Conservation (phyloP, 148 eudicot species). For the Polygonum aviculare region DNA sequence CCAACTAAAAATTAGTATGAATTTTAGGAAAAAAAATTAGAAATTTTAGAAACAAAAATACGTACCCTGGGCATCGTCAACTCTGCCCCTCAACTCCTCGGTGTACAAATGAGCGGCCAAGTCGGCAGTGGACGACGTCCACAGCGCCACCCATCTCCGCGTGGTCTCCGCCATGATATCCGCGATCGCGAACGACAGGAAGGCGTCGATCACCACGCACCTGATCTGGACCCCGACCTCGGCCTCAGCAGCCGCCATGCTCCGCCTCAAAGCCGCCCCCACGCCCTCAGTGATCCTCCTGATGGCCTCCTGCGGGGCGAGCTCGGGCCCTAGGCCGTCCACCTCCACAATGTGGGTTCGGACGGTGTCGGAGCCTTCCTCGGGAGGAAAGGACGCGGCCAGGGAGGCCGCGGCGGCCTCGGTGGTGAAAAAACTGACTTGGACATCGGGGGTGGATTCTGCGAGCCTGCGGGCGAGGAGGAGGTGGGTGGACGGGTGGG, state of each 20-base stretch:
- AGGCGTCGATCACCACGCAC: slow-evolving; percentile 32
- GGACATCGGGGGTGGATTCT: not conserved
- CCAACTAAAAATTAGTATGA: no score
- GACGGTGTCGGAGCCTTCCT: not conserved
- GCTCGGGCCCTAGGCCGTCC: not conserved
- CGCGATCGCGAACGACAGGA: slow-evolving; percentile 23
- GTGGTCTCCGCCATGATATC: slow-evolving; percentile 23
- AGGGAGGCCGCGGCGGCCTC: not conserved
- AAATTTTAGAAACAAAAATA: not conserved
- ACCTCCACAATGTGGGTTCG: not conserved
- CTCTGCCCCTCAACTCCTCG: slow-evolving; percentile 26
- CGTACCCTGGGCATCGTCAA: slow-evolving; percentile 19
- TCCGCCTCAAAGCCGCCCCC: slow-evolving; percentile 15
- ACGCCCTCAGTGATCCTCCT: slow-evolving; percentile 21
- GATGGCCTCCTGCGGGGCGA: slow-evolving; percentile 17
- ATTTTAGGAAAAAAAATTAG: not conserved
- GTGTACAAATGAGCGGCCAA: slow-evolving; percentile 27
- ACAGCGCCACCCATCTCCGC: slow-evolving; percentile 30
- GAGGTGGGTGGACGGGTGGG: slow-evolving; percentile 12
- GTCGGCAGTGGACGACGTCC: slow-evolving; percentile 16
- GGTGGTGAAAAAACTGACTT: slow-evolving; percentile 20
- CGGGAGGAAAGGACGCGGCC: not conserved
- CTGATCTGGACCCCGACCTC: slow-evolving; percentile 22
- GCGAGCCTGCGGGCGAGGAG: not conserved
- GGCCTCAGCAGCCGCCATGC: slow-evolving; percentile 23